Percentiles rank a stretch among this genome's conserved stretches.
These are phyloP conservation scores for Wickerhamomyces subpelliculosus DNA, from an alignment of 805 yeast species.

Conservation along the genomic window DNA sequence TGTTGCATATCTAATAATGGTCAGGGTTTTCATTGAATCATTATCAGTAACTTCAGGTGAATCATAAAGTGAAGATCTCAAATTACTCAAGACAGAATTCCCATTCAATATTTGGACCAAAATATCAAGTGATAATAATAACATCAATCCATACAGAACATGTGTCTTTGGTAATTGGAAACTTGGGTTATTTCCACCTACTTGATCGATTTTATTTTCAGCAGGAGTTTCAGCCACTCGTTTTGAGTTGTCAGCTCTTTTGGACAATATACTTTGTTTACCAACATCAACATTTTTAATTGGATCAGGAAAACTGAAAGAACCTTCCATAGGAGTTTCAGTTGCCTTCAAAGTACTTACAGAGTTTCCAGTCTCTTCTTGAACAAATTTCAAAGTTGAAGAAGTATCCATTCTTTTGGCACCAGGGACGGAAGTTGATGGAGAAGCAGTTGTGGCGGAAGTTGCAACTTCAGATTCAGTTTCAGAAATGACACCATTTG, in stretches of 20 bases:
- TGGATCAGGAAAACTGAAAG: constrained; percentile 10
- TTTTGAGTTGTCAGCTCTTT: too few relatives aligned
- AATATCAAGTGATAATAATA: too few relatives aligned
- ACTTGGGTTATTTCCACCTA: too few relatives aligned
- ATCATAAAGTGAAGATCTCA: too few relatives aligned
- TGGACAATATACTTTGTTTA: too few relatives aligned
- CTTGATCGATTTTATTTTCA: too few relatives aligned
- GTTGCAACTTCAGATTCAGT: constrained; percentile 3
- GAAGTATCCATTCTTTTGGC: background rate
- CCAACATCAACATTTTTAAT: background rate
- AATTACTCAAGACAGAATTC: too few relatives aligned
- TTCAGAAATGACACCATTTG: constrained; percentile 11
- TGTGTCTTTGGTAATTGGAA: too few relatives aligned
- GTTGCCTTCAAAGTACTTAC: constrained; percentile 8
- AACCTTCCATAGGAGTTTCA: constrained; percentile 1
- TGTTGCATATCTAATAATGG: constrained; percentile 10
- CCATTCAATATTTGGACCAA: too few relatives aligned
- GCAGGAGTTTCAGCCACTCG: too few relatives aligned
- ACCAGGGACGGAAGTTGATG: background rate
- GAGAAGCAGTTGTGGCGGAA: background rate
- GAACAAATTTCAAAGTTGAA: background rate
- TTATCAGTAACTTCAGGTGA: background rate
- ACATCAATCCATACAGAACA: too few relatives aligned
- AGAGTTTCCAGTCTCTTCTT: constrained; percentile 1
- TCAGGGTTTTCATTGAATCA: constrained; percentile 1